Evolutionary conservation across 345 rosid genomes (phyloP).

Genomic region (Jatropha curcas): DNA sequence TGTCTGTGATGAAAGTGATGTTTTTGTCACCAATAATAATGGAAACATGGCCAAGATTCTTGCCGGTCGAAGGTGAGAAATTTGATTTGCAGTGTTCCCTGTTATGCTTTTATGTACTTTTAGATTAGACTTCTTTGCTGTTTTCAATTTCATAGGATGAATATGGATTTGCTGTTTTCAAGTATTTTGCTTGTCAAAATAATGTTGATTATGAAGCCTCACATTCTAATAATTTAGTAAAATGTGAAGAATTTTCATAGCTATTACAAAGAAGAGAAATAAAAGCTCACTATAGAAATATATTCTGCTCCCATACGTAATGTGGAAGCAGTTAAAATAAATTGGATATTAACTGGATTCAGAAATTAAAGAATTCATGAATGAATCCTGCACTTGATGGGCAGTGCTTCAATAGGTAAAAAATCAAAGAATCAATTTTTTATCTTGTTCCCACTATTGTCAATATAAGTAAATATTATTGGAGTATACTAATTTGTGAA

Average conservation of each 20-base stretch:
- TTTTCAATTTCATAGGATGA: not conserved
- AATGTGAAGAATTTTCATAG: not conserved
- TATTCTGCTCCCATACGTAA: not conserved
- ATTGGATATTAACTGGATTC: not conserved
- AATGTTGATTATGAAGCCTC: not conserved
- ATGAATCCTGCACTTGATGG: not conserved
- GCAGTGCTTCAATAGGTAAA: not conserved
- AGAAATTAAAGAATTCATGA: not conserved
- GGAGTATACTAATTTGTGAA: too few species aligned
- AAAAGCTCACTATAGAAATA: not conserved
- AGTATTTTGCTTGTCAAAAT: not conserved
- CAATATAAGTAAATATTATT: not conserved
- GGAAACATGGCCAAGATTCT: constrained; percentile 99
- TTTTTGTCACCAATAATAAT: constrained; percentile 89
- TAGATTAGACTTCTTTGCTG: too few species aligned
- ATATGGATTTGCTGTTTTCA: not conserved
- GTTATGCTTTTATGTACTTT: not conserved
- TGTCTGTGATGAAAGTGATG: constrained; percentile 91
- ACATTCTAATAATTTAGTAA: not conserved
- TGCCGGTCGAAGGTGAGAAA: constrained; percentile 91
- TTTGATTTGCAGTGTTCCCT: constrained; percentile 4
- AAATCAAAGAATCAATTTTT: not conserved
- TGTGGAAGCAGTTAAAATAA: not conserved
- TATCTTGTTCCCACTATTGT: not conserved
- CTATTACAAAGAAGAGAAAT: not conserved